These are phyloP conservation scores for Backusella westeae DNA, from an alignment of 192 early-diverging fungal species.

Conservation along the genomic window DNA sequence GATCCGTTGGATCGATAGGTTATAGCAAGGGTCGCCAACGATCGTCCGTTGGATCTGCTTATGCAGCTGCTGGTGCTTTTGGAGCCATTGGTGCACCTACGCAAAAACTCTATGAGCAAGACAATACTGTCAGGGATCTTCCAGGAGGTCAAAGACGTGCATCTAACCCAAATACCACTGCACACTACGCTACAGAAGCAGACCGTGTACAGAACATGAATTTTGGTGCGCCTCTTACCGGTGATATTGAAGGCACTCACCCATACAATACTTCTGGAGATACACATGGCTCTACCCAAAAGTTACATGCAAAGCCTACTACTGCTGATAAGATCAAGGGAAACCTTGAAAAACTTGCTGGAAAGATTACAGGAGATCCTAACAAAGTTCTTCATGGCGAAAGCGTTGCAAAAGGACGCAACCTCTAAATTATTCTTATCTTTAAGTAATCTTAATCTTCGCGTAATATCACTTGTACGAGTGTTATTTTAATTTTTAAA, in stretches of 20 bases:
- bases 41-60: background rate
- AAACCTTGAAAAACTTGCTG: slow-evolving; percentile 24
- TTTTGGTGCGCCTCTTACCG: background rate
- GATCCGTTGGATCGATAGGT: background rate
- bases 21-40: background rate
- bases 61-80: slow-evolving; percentile 5
- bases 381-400: slow-evolving; percentile 33
- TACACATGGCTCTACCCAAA: background rate
- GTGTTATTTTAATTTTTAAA: background rate
- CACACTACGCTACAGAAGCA: background rate
- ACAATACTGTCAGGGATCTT: background rate
- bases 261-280: background rate
- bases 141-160: background rate
- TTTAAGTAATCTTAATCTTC: background rate
- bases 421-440: background rate
- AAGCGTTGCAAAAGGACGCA: slow-evolving; percentile 7
- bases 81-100: background rate
- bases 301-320: background rate
- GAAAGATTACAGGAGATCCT: slow-evolving; percentile 28
- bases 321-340: slow-evolving; percentile 36
- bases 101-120: background rate
- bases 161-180: background rate
- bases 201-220: slow-evolving; percentile 4
- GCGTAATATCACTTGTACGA: background rate
- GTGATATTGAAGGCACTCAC: background rate